Evolutionary conservation across 768 basidiomycete genomes (phyloP).

Genomic region (Aureoboletus auriporus): DNA sequence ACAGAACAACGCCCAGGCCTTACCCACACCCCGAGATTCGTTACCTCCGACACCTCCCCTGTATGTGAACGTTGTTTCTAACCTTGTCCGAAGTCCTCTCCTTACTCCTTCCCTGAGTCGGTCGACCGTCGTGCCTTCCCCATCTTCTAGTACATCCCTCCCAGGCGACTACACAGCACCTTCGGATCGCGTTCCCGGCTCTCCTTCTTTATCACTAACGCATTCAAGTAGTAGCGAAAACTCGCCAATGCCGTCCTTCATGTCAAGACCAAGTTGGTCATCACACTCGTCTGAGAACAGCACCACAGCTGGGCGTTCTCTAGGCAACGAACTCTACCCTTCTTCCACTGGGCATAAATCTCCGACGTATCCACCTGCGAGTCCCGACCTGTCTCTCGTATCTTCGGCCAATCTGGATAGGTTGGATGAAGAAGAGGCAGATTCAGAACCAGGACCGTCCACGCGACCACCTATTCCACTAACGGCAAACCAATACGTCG

Average conservation of each 20-base stretch:
- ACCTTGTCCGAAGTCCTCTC: constrained; percentile 12
- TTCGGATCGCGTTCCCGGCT: constrained; percentile 8
- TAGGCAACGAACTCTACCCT: constrained; percentile 12
- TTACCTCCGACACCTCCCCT: constrained; percentile 16
- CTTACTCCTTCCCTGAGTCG: constrained; percentile 7
- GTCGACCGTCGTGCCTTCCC: constrained; percentile 6
- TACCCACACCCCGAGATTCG: constrained; percentile 1
- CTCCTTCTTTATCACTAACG: constrained; percentile 13
- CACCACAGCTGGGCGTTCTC: constrained; percentile 7
- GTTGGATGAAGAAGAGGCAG: constrained; percentile 18
- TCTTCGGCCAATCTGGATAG: constrained; percentile 12
- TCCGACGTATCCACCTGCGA: constrained; percentile 15
- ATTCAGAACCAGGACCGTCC: constrained; percentile 11
- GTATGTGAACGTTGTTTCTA: constrained; percentile 25
- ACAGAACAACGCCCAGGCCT: constrained; percentile 4
- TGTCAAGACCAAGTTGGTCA: constrained; percentile 20
- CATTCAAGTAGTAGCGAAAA: constrained; percentile 16
- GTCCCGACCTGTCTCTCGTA: constrained; percentile 20
- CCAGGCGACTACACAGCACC: constrained; percentile 12
- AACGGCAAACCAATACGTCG: constrained; percentile 45
- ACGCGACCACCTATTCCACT: constrained; percentile 10
- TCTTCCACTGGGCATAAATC: constrained; percentile 16
- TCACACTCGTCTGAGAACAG: constrained; percentile 25
- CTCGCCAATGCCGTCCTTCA: constrained; percentile 10
- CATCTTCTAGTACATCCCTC: constrained; percentile 3